Conservation (phyloP, 2,329 filamentous ascomycete species). For the Torrubiella hemipterigena region DNA sequence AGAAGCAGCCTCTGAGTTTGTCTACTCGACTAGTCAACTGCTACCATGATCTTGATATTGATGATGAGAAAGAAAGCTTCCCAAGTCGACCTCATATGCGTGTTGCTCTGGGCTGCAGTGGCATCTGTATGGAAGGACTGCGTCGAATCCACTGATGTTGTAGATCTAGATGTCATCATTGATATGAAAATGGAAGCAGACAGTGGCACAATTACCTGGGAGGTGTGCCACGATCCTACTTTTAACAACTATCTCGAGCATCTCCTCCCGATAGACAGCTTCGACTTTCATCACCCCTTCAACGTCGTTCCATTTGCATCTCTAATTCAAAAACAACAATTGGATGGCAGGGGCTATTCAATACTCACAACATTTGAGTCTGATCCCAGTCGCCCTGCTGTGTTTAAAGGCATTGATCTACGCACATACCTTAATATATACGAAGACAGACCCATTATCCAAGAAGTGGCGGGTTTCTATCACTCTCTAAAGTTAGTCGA, state of each 20-base stretch:
- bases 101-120: background rate
- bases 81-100: background rate
- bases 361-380: background rate
- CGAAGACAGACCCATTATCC: slow-evolving; percentile 2
- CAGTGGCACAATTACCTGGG: background rate
- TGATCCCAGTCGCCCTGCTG: background rate
- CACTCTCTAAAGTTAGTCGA: slow-evolving; percentile 8
- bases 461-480: slow-evolving; percentile 1
- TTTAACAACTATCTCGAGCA: slow-evolving; percentile 1
- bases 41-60: background rate
- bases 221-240: background rate
- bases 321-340: background rate
- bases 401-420: slow-evolving; percentile 10
- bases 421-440: background rate
- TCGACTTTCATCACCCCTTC: background rate
- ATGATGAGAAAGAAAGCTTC: background rate
- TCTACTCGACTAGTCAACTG: background rate
- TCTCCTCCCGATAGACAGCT: too few species aligned
- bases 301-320: background rate
- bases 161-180: background rate
- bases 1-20: background rate
- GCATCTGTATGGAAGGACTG: background rate
- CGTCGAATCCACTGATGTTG: background rate
- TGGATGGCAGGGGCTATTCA: background rate
- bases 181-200: background rate